These are phyloP conservation scores for Diversispora eburnea DNA, from an alignment of 192 early-diverging fungal species.

Conservation along the genomic window DNA sequence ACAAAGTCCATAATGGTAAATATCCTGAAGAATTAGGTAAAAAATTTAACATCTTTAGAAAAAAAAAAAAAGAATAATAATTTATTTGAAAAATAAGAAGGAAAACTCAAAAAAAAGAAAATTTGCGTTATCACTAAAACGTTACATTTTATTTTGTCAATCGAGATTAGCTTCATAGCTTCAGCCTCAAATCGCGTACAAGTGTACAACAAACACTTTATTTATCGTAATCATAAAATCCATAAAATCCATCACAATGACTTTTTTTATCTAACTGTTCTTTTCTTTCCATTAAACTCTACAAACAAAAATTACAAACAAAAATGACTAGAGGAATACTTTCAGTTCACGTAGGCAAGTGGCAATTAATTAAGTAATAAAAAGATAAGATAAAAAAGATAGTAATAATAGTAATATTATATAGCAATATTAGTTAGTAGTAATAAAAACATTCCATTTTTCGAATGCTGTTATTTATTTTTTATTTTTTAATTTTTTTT, in stretches of 20 bases:
- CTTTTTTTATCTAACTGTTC: background rate
- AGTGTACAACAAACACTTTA: no score
- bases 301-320: background rate
- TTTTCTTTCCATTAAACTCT: background rate
- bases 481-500: background rate
- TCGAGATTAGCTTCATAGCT: no score
- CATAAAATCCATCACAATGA: background rate
- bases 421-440: no score
- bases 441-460: background rate
- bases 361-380: no score
- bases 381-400: background rate
- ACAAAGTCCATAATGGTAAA: slow-evolving; percentile 10
- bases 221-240: no score
- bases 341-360: background rate
- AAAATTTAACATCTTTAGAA: background rate
- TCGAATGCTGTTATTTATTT: background rate
- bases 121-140: no score
- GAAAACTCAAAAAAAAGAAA: no score
- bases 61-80: no score
- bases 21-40: background rate
- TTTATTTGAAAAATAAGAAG: no score
- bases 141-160: no score
- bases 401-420: background rate
- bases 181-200: no score
- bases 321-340: slow-evolving; percentile 2